Percentiles rank a stretch among this genome's conserved stretches.
Conservation (phyloP, 2,329 filamentous ascomycete genomes). For the Aspergillus ochraceus region DNA sequence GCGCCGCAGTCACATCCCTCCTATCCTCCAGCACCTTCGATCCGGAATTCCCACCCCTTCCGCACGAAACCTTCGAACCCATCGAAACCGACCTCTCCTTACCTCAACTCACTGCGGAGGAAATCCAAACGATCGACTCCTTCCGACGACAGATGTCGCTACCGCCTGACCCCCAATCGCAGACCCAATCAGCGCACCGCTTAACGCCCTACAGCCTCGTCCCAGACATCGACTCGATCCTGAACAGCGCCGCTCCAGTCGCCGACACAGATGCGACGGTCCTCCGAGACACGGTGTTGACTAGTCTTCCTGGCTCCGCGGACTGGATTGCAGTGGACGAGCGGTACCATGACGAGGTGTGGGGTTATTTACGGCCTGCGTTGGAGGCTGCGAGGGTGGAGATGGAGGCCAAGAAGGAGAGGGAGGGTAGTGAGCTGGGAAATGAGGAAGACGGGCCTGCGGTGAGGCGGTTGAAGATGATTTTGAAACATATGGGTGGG, state of each 20-base stretch:
- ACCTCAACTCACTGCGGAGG: slow-evolving; percentile 23
- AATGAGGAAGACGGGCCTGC: slow-evolving; percentile 34
- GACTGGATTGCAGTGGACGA: slow-evolving; percentile 39
- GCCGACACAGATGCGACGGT: slow-evolving; percentile 14
- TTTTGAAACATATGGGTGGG: slow-evolving; percentile 42
- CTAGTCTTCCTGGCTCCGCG: slow-evolving; percentile 30
- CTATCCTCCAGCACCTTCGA: slow-evolving; percentile 36
- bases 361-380: slow-evolving; percentile 62
- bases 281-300: slow-evolving; percentile 32
- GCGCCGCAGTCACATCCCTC: slow-evolving; percentile 43
- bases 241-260: slow-evolving; percentile 23
- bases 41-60: slow-evolving; percentile 22
- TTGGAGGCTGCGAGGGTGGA: slow-evolving; percentile 59
- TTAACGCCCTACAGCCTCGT: slow-evolving; percentile 34
- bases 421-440: slow-evolving; percentile 5
- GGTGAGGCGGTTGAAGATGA: slow-evolving; percentile 40
- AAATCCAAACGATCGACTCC: slow-evolving; percentile 33
- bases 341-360: slow-evolving; percentile 60
- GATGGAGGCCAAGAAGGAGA: slow-evolving; percentile 41
- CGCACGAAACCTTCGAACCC: slow-evolving; percentile 27
- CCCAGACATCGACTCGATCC: slow-evolving; percentile 33
- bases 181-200: not conserved
- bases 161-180: not conserved
- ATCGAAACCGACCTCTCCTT: slow-evolving; percentile 22
- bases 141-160: slow-evolving; percentile 26